A percentile compares a stretch with the other conserved stretches of the same genome.
These are phyloP conservation scores for Lathyrus aphaca DNA, from an alignment of 306 rosid species.

Conservation along the genomic window DNA sequence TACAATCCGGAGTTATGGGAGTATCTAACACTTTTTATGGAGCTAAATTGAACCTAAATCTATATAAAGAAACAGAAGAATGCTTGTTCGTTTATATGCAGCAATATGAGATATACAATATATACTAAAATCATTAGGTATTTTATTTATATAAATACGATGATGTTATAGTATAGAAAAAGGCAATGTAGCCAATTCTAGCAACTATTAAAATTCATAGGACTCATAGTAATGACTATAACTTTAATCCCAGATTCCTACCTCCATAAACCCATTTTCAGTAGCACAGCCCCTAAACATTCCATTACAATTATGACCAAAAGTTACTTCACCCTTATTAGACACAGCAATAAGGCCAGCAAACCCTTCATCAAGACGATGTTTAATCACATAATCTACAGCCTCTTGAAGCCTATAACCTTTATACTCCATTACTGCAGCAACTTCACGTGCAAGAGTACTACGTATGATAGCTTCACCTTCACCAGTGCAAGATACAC, in stretches of 20 bases:
- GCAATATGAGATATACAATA: no score
- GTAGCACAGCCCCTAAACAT: constrained; percentile 89
- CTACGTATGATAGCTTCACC: constrained; percentile 96
- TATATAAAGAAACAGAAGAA: no score
- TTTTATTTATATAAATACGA: no score
- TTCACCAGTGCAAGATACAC: constrained; percentile 92
- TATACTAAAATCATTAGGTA: no score
- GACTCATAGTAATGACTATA: no score
- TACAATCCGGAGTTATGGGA: no score
- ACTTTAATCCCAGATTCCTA: constrained; percentile 70
- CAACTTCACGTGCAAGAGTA: constrained; percentile 88
- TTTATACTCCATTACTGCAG: constrained; percentile 94
- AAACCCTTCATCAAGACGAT: constrained; percentile 77
- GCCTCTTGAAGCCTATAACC: constrained; percentile 77
- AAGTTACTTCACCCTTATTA: constrained; percentile 75
- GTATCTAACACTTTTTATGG: no score
- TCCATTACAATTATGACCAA: constrained; percentile 76
- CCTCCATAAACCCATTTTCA: constrained; percentile 87
- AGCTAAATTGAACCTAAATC: no score
- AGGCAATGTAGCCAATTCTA: no score
- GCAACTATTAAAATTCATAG: no score
- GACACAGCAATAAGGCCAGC: constrained; percentile 95
- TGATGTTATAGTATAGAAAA: no score
- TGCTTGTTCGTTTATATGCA: no score
- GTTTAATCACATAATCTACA: constrained; percentile 71